Evolutionary conservation across 2,329 filamentous ascomycete genomes (phyloP).

Genomic region (Tolypocladium album): DNA sequence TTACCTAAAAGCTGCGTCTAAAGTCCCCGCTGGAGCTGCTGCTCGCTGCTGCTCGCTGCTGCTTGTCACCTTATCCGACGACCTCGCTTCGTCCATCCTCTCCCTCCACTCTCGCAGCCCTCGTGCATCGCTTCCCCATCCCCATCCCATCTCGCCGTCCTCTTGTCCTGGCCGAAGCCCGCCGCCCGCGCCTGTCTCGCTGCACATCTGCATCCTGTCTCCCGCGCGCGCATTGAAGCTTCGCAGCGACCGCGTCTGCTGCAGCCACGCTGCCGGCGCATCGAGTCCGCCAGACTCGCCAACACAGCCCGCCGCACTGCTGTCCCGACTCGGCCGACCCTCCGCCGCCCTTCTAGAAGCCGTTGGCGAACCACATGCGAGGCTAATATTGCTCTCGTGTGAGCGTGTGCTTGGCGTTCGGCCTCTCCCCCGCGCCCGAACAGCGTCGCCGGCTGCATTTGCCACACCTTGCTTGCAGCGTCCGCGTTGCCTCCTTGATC

Average conservation of each 20-base stretch:
- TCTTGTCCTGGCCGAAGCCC: background rate
- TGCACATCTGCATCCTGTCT: background rate
- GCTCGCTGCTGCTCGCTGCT: background rate
- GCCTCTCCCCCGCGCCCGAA: constrained; percentile 1
- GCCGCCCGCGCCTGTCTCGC: background rate
- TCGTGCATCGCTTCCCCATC: background rate
- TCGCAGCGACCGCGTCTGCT: background rate
- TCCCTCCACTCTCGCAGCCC: background rate
- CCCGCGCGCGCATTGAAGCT: background rate
- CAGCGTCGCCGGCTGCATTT: background rate
- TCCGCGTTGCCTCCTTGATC: background rate
- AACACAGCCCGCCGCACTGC: background rate
- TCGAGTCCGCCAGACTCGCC: background rate
- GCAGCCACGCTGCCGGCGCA: background rate
- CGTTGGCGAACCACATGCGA: constrained; percentile 4
- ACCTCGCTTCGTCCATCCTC: background rate
- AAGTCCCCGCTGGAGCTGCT: background rate
- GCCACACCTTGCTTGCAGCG: background rate
- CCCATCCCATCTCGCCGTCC: background rate
- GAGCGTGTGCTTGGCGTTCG: constrained; percentile 3
- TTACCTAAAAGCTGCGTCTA: background rate
- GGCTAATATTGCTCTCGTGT: constrained; percentile 3
- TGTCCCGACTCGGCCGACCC: background rate
- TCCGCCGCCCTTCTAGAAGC: constrained; percentile 2
- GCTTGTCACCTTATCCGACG: background rate